Percentiles rank a stretch among this genome's conserved stretches.
Conservation (phyloP, 106 monocot genomes). For the Amphibolis antarctica region DNA sequence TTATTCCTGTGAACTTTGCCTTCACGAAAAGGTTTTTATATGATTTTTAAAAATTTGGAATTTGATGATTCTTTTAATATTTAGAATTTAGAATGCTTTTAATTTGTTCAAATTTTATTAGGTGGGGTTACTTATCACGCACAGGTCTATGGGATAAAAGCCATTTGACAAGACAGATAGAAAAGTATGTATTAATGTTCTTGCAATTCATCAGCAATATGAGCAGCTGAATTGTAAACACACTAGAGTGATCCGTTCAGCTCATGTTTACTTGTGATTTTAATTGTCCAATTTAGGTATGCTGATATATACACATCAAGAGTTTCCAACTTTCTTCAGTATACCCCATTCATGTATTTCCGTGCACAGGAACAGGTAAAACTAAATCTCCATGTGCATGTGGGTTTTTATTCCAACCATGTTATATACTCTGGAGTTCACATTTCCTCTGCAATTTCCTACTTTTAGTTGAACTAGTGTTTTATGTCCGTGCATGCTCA, state of each 20-base stretch:
- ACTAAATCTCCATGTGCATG: background rate
- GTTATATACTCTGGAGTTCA: too few species aligned
- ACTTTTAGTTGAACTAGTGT: too few species aligned
- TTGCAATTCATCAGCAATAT: too few species aligned
- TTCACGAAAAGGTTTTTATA: too few species aligned
- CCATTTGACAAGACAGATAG: conserved; percentile 90
- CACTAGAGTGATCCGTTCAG: too few species aligned
- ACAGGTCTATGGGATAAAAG: conserved; percentile 98
- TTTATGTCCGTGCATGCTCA: too few species aligned
- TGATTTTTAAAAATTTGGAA: too few species aligned
- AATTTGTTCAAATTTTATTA: conserved; percentile 10
- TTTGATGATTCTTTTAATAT: too few species aligned
- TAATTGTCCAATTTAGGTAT: conserved; percentile 38
- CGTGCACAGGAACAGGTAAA: conserved; percentile 84
- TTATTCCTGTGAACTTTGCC: too few species aligned
- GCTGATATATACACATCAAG: conserved; percentile 98
- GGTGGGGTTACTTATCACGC: conserved; percentile 97
- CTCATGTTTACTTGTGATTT: background rate
- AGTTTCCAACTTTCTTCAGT: conserved; percentile 92
- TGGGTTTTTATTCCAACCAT: too few species aligned
- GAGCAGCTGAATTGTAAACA: too few species aligned
- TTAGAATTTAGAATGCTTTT: background rate
- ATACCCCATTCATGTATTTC: conserved; percentile 98
- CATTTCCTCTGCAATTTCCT: too few species aligned
- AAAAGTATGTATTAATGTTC: conserved; percentile 46